phyloP scores from a whole-genome alignment of 163 green algal species.

The Scenedesmus sp. region DNA sequence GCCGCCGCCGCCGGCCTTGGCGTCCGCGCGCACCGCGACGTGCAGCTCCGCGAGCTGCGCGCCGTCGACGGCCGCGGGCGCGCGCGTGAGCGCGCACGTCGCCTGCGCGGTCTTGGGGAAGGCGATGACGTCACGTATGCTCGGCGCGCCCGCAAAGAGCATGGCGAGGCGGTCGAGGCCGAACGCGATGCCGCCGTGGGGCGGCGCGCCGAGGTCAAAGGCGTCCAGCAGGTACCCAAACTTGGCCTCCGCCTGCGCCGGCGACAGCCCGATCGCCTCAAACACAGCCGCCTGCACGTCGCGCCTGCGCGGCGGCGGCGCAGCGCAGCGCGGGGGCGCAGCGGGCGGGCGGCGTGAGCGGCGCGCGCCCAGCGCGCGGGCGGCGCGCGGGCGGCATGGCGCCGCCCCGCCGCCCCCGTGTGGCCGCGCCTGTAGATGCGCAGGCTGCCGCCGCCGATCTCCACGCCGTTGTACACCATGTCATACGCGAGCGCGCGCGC shows the following conservation, averaged over 20 bases:
- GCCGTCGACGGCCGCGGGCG: conserved; percentile 53
- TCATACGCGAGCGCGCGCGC: conserved; percentile 94
- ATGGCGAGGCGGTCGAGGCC: conserved; percentile 95
- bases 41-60: conserved; percentile 61
- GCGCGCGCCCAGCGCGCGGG: too few relatives aligned
- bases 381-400: too few relatives aligned
- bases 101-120: conserved; percentile 97
- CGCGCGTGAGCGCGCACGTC: conserved; percentile 87
- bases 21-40: conserved; percentile 15
- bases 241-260: conserved; percentile 83
- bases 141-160: conserved; percentile 81
- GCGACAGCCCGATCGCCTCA: conserved; percentile 85
- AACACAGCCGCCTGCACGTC: conserved; percentile 96
- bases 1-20: conserved; percentile 4
- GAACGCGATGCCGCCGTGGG: conserved; percentile 93
- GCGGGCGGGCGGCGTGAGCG: too few relatives aligned
- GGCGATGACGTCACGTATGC: conserved; percentile 98
- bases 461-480: conserved; percentile 98
- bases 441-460: conserved; percentile 95
- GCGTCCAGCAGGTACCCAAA: conserved; percentile 97
- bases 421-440: conserved; percentile 90
- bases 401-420: too few relatives aligned
- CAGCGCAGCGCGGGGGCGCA: too few relatives aligned
- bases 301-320: conserved; percentile 46
- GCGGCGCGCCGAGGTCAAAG: conserved; percentile 91